These are phyloP conservation scores for Arbutus unedo DNA, from an alignment of 148 eudicot genomes.

Conservation along the genomic window DNA sequence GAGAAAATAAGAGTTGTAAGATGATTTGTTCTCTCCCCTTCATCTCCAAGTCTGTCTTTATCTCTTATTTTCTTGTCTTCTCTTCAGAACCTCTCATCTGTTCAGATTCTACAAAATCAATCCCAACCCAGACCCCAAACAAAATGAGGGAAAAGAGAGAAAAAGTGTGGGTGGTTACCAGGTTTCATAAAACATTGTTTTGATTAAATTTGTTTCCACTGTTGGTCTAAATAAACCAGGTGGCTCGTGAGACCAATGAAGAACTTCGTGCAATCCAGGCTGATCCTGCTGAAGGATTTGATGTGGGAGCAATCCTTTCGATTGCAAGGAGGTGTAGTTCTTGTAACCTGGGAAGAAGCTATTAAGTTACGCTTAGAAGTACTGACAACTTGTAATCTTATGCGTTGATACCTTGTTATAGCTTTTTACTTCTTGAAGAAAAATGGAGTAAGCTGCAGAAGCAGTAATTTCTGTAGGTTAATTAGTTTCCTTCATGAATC, in stretches of 20 bases:
- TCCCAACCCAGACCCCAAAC: background rate
- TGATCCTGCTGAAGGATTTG: slow-evolving; percentile 87
- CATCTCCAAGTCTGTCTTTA: background rate
- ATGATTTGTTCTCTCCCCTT: slow-evolving; percentile 6
- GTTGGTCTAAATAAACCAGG: slow-evolving; percentile 37
- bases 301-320: slow-evolving; percentile 80
- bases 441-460: background rate
- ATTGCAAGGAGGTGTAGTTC: slow-evolving; percentile 73
- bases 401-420: background rate
- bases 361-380: background rate
- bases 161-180: background rate
- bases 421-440: background rate
- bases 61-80: background rate
- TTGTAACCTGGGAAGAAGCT: slow-evolving; percentile 7
- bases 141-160: background rate
- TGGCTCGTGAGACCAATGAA: slow-evolving; percentile 95
- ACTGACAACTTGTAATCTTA: slow-evolving; percentile 3
- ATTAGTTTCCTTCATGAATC: background rate
- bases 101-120: background rate
- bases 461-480: background rate
- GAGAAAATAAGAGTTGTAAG: slow-evolving; percentile 97
- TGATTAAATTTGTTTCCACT: background rate
- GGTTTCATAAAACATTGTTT: background rate
- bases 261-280: slow-evolving; percentile 75
- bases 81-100: background rate